phyloP scores from a whole-genome alignment of 1,284 basidiomycete species.

The Microbotryum saponariae region DNA sequence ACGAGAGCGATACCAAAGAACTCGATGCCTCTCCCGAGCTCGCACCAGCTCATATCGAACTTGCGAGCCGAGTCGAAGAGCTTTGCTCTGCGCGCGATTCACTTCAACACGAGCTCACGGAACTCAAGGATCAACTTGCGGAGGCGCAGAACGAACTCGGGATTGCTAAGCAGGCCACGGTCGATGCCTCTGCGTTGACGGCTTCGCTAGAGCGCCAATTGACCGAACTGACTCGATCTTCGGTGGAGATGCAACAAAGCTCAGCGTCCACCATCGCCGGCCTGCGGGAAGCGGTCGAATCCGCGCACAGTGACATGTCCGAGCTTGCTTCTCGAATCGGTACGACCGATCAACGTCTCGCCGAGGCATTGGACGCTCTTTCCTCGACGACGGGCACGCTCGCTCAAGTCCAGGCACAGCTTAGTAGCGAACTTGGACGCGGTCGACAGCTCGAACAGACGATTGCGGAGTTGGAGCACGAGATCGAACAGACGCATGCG shows the following conservation, averaged over 20 bases:
- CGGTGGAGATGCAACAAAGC: background rate
- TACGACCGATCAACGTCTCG: background rate
- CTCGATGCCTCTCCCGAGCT: conserved; percentile 5
- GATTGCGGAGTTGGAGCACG: background rate
- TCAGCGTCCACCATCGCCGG: background rate
- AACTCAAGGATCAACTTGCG: conserved; percentile 2
- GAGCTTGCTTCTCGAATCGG: background rate
- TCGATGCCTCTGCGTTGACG: background rate
- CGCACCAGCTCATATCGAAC: background rate
- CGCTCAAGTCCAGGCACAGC: background rate
- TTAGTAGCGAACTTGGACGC: too few relatives aligned
- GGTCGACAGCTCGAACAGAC: background rate
- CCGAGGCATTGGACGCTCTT: too few relatives aligned
- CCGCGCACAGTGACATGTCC: background rate
- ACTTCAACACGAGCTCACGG: background rate
- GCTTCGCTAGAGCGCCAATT: conserved; percentile 5
- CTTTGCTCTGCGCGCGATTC: background rate
- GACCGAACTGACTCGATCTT: background rate
- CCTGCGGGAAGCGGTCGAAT: background rate
- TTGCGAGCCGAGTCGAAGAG: background rate
- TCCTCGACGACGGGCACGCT: background rate
- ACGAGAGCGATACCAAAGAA: conserved; percentile 16
- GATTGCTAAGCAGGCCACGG: background rate
- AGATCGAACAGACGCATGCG: background rate
- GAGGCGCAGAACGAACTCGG: background rate